Evolutionary conservation across 495 filamentous ascomycete species (phyloP), one percentile per base, ranked within the genome.

Genomic region (Penicillium waksmanii): DNA sequence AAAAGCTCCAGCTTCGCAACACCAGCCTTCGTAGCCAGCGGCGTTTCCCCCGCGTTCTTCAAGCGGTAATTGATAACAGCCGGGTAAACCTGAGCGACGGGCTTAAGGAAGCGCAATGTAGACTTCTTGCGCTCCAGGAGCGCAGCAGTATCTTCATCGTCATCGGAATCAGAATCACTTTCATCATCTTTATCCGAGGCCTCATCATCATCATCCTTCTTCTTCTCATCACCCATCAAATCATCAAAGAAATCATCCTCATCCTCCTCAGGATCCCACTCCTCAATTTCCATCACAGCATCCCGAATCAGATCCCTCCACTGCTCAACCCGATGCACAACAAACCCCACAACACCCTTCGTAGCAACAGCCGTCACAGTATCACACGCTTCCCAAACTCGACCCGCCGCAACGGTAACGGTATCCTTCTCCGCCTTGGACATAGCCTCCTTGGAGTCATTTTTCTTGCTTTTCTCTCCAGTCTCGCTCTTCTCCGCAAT

Each of bases 261-360:
- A 34, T 79, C 80, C 18, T 80, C 79, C 61, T 87, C 86, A n/a
- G 87, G 87, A 51, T 88, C 85, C 89, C 92, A 97, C 64, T 91
- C 89, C 59, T 91, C 90, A 60, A 97, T 73, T 73, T 97, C 93
- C 62, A 87, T 82, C 27, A 95, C 79, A 0, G 92, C 89, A 76
- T 97, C 93, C 58, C 88, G 81, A 13, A 97, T 71, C 11, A 90
- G 81, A 61, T 89, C 89, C 51, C 85, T 77, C 63, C 86, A 89
- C 58, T 87, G 77, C 64, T 89, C 84, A 15, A 83, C 85, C 61
- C 86, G 88, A 49, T 78, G 70, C 12, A 84, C 70, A 18, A 91
- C 68, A 38, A 89, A 77, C 0, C 85, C 87, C 0, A 82, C 80
- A 36, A 94, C 78, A 0, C 90, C 92, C 13, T 85, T 74, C n/a